phyloP scores from a whole-genome alignment of 225 moss, liverwort and hornwort genomes.

The Climacium dendroides region DNA sequence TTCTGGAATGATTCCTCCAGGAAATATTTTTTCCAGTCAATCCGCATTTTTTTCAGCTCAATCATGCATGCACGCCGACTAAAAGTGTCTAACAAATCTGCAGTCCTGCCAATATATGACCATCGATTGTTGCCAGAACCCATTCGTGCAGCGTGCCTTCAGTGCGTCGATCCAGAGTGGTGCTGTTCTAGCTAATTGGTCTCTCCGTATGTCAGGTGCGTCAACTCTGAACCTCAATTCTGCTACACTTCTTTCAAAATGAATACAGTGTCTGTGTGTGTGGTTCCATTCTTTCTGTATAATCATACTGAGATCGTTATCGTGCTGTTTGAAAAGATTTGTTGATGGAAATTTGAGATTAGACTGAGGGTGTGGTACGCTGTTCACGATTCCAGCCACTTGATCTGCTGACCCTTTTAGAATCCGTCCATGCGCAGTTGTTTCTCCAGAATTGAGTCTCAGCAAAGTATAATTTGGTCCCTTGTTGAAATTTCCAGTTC shows the following conservation, averaged over 20 bases:
- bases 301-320: too few relatives aligned
- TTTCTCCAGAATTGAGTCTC: too few relatives aligned
- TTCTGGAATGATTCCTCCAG: neutral
- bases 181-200: neutral
- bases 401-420: too few relatives aligned
- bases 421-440: neutral
- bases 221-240: neutral
- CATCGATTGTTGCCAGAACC: neutral
- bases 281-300: neutral
- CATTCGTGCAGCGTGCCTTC: neutral
- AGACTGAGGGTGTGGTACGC: too few relatives aligned
- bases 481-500: too few relatives aligned
- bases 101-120: neutral
- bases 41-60: neutral
- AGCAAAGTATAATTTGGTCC: too few relatives aligned
- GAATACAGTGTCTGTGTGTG: neutral
- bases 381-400: neutral
- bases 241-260: neutral
- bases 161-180: too few relatives aligned
- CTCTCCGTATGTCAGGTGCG: neutral
- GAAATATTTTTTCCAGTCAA: neutral
- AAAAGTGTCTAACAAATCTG: neutral
- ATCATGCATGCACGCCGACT: neutral
- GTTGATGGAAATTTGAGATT: neutral
- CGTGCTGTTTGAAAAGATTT: neutral